phyloP scores from a whole-genome alignment of 179 eudicot species.

The Spergularia azorica region DNA sequence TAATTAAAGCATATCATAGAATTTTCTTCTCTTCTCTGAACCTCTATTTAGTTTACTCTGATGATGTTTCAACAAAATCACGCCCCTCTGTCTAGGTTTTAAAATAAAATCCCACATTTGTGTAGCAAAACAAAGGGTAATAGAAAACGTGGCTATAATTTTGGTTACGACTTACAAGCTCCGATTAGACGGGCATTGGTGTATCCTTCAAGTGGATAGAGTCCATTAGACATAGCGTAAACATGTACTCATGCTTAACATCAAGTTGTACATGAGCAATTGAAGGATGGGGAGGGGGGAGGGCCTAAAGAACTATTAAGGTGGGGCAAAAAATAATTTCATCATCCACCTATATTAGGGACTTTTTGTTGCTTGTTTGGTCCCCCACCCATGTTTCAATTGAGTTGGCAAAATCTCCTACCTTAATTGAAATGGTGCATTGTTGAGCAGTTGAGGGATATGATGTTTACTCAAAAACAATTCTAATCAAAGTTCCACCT shows the following conservation, averaged over 20 bases:
- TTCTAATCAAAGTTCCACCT: slow-evolving; percentile 10
- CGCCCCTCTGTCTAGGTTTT: no score
- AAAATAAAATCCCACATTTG: no score
- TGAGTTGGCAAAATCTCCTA: slow-evolving; percentile 34
- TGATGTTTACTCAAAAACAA: not conserved
- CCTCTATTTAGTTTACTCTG: no score
- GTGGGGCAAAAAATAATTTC: slow-evolving; percentile 20
- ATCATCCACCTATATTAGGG: slow-evolving; percentile 28
- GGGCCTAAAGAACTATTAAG: not conserved
- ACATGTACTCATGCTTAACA: not conserved
- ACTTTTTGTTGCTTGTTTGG: slow-evolving; percentile 31
- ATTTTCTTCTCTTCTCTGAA: not conserved
- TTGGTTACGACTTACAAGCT: not conserved
- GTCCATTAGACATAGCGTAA: not conserved
- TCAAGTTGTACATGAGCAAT: not conserved
- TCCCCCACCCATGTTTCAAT: slow-evolving; percentile 40
- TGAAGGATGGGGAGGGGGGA: not conserved
- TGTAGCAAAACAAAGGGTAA: not conserved
- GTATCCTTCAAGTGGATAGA: not conserved
- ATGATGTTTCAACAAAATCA: no score
- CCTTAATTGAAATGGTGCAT: slow-evolving; percentile 27
- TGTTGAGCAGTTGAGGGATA: slow-evolving; percentile 23
- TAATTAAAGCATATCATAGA: not conserved
- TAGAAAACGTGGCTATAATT: not conserved
- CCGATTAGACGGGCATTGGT: not conserved